A percentile compares a stretch with the other conserved stretches of the same genome.
These are phyloP conservation scores for Jackrogersella minutella DNA, from an alignment of 495 filamentous ascomycete species.

Conservation along the genomic window DNA sequence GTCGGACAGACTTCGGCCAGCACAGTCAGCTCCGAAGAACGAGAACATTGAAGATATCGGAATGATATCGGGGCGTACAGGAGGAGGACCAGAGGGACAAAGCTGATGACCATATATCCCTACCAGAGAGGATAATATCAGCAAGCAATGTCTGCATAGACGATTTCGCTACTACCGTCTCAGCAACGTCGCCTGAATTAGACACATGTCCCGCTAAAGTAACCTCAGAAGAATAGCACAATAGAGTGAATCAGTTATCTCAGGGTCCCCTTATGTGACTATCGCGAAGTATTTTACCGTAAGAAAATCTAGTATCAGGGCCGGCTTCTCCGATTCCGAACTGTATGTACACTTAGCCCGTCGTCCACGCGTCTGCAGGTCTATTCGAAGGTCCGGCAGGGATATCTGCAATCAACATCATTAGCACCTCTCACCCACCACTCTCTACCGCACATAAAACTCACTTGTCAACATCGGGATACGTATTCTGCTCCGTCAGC, in stretches of 20 bases:
- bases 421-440: background rate
- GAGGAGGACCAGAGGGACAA: background rate
- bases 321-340: conserved; percentile 13
- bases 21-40: conserved; percentile 31
- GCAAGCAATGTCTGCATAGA: background rate
- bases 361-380: conserved; percentile 25
- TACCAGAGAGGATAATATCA: background rate
- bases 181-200: background rate
- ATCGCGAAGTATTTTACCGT: conserved; percentile 7
- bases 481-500: conserved; percentile 64
- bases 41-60: conserved; percentile 46
- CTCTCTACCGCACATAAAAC: conserved; percentile 42
- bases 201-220: background rate
- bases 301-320: conserved; percentile 38
- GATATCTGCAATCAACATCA: conserved; percentile 46
- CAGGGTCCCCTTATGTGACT: background rate
- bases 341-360: conserved; percentile 30
- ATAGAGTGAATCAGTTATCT: background rate
- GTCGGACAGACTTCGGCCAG: background rate
- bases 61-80: conserved; percentile 24
- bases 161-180: background rate
- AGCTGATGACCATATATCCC: background rate
- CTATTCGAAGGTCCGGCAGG: conserved; percentile 59
- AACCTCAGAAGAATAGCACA: background rate
- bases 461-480: conserved; percentile 58